phyloP scores from a whole-genome alignment of 2,329 filamentous ascomycete species.

The Cryphonectria parasitica region DNA sequence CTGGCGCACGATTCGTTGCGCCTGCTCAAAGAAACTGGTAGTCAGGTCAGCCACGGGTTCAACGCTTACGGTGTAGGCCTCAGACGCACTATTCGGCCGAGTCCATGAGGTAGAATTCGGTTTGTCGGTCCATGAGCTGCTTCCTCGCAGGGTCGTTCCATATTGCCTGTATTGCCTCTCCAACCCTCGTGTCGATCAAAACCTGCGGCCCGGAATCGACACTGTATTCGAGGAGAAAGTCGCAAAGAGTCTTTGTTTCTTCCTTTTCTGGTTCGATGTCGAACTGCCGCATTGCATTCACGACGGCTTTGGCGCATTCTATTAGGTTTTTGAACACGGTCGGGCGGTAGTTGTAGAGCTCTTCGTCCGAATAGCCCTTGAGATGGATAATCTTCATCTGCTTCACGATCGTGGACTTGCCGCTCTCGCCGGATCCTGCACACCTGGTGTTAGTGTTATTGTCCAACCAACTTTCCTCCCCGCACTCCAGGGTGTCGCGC shows the following conservation, averaged over 20 bases:
- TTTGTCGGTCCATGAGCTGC: constrained; percentile 87
- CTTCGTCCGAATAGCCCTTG: constrained; percentile 94
- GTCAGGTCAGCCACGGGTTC: background rate
- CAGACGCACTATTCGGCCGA: constrained; percentile 92
- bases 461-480: background rate
- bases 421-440: constrained; percentile 93
- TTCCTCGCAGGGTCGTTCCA: constrained; percentile 89
- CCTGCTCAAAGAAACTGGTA: constrained; percentile 93
- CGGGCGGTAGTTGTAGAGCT: constrained; percentile 89
- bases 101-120: constrained; percentile 99
- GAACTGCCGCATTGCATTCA: constrained; percentile 90
- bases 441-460: constrained; percentile 11
- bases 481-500: background rate
- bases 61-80: constrained; percentile 12
- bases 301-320: constrained; percentile 93
- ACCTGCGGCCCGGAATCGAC: constrained; percentile 90
- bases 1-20: constrained; percentile 76
- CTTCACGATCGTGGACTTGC: constrained; percentile 99
- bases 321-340: constrained; percentile 98
- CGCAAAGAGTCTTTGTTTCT: constrained; percentile 72
- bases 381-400: constrained; percentile 99
- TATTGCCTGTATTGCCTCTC: constrained; percentile 79
- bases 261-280: constrained; percentile 76
- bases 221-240: constrained; percentile 84
- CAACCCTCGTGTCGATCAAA: constrained; percentile 78